These are phyloP conservation scores for Kluyveromyces sp. DNA, from an alignment of 1,139 yeast species.

Conservation along the genomic window DNA sequence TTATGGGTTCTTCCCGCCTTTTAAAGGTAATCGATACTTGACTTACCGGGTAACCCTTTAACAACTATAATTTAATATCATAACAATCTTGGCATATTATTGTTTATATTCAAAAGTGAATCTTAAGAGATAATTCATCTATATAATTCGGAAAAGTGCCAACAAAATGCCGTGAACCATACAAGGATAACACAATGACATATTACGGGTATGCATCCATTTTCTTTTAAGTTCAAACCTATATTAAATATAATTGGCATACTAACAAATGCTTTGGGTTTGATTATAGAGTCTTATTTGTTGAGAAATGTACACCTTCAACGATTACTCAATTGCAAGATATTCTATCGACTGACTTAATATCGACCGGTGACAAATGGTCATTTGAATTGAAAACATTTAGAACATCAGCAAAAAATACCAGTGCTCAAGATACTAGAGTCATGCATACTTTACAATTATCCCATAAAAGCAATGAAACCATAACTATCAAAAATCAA, in stretches of 20 bases:
- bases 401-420: conserved; percentile 19
- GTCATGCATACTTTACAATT: conserved; percentile 24
- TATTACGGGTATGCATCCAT: background rate
- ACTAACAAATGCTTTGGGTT: too few species aligned
- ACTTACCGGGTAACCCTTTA: too few species aligned
- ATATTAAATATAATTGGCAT: too few species aligned
- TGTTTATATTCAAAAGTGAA: too few species aligned
- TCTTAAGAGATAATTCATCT: too few species aligned
- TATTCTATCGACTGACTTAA: conserved; percentile 20
- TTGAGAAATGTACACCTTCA: conserved; percentile 27
- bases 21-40: too few species aligned
- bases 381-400: conserved; percentile 26
- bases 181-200: background rate
- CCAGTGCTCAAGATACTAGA: conserved; percentile 15
- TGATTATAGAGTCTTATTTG: conserved; percentile 21
- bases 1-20: too few species aligned
- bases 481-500: conserved; percentile 21
- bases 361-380: conserved; percentile 24
- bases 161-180: background rate
- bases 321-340: conserved; percentile 27
- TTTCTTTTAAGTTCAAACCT: background rate
- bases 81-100: too few species aligned
- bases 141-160: background rate
- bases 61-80: too few species aligned
- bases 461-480: conserved; percentile 20